Percentiles rank a stretch among this genome's conserved stretches.
Evolutionary conservation across 108 stramenopile species (phyloP).

Genomic region (Mayamaea pseudoterrestris): DNA sequence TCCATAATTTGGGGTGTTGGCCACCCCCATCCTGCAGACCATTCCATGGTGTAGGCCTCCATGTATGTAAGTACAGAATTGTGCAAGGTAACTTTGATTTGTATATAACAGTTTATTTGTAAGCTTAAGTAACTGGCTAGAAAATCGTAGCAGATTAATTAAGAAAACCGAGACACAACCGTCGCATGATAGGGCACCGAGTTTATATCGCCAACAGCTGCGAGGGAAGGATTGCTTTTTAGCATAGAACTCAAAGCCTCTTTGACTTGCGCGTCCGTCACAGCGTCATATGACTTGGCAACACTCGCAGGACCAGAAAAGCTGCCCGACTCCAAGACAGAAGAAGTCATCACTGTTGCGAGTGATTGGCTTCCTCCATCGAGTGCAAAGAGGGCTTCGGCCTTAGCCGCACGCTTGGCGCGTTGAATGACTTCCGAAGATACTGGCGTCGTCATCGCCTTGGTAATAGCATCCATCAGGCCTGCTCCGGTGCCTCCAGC

Average conservation of each 20-base stretch:
- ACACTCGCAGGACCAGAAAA: slow-evolving; percentile 41
- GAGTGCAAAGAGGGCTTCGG: slow-evolving; percentile 56
- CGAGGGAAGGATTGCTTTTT: slow-evolving; percentile 58
- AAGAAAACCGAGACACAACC: slow-evolving; percentile 39
- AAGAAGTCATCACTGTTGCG: slow-evolving; percentile 67
- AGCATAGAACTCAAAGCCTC: slow-evolving; percentile 45
- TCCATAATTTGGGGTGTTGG: too few species aligned
- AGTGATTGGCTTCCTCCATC: slow-evolving; percentile 59
- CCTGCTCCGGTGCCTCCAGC: slow-evolving; percentile 39
- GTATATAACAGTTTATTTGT: too few species aligned
- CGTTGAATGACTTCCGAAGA: slow-evolving; percentile 38
- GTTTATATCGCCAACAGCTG: slow-evolving; percentile 74
- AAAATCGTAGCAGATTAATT: too few species aligned
- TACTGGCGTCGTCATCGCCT: slow-evolving; percentile 26
- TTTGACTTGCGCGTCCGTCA: slow-evolving; percentile 42
- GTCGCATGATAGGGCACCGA: slow-evolving; percentile 68
- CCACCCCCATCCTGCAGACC: too few species aligned
- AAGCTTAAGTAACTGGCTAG: too few species aligned
- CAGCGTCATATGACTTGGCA: slow-evolving; percentile 50
- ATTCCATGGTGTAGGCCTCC: too few species aligned
- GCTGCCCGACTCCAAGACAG: slow-evolving; percentile 53
- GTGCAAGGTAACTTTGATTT: too few species aligned
- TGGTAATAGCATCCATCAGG: slow-evolving; percentile 41
- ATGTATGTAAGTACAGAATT: too few species aligned
- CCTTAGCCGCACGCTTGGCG: slow-evolving; percentile 71